Base-by-base conservation (phyloP, 2,329 filamentous ascomycete species). In the Fusarium buharicum region DNA sequence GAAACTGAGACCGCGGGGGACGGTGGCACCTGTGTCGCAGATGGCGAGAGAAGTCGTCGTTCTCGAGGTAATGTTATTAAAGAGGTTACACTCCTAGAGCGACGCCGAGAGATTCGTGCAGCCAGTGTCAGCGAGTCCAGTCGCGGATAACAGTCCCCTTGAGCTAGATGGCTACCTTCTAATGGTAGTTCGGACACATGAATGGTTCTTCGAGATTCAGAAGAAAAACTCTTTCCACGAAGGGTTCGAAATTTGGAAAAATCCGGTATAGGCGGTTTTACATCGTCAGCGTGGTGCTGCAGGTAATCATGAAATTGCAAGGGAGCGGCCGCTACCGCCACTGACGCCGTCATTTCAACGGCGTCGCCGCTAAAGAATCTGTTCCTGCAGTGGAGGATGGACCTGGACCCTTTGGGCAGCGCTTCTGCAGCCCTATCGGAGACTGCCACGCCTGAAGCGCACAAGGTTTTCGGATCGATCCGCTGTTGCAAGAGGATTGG, bases 151-250 rank as follows among this genome's bases (percentile, higher is more conserved):
- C 64, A 67, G 43, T 63, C 64, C 39, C 55, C 65, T 6, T 60
- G 30, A 10, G 66, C 56, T 16, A 66, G 34, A 27, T 62, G 55
- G 17, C 39, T 52, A 46, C 40, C 48, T 22, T 68, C 55, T 34
- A 40, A 41, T 39, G 56, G 38, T 14, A 38, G 34, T 12, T 60
- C 50, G 17, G 43, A 76, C 31, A 75, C 67, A 28, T 76, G 70
- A 50, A 77, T 74, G 3, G 66, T 59, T 44, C 50, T 63, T 16
- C 52, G 58, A 9, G 62, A 67, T 8, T 51, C 34, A 36, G 73
- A 71, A 18, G 74, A 75, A 10, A 75, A 63, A 62, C 74, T 77
- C 45, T 75, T 77, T 27, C 74, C 75, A 6, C 74, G 70, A 18
- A 76, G 68, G 28, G 49, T 68, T 50, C 71, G 74, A 50, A 73